A percentile compares a stretch with the other conserved stretches of the same genome.
phyloP scores from a whole-genome alignment of 2,329 filamentous ascomycete species.

The Colletotrichum orchidophilum region DNA sequence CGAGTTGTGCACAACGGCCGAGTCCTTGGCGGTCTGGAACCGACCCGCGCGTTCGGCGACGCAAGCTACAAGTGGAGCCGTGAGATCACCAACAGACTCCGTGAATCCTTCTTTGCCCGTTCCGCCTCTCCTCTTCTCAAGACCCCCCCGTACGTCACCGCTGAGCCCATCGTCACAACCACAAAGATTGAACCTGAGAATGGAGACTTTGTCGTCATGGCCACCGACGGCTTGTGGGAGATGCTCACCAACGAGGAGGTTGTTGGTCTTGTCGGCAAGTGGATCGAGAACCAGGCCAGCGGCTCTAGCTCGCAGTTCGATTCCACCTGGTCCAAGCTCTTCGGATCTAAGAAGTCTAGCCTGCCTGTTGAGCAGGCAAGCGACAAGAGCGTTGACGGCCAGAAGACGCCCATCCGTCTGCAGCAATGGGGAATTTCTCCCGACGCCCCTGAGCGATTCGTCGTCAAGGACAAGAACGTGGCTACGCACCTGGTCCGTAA shows the following conservation, averaged over 20 bases:
- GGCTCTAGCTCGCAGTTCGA: conserved; percentile 71
- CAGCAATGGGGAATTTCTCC: conserved; percentile 89
- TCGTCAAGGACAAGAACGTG: conserved; percentile 94
- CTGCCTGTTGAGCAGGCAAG: conserved; percentile 80
- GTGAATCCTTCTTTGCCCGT: conserved; percentile 87
- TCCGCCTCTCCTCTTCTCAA: conserved; percentile 80
- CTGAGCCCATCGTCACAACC: conserved; percentile 92
- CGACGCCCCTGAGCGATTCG: conserved; percentile 81
- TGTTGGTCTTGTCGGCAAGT: conserved; percentile 93
- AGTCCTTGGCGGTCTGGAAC: conserved; percentile 91
- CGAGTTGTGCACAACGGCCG: conserved; percentile 89
- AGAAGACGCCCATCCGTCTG: conserved; percentile 87
- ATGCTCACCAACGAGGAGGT: conserved; percentile 99
- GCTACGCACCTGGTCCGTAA: conserved; percentile 96
- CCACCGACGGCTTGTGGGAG: conserved; percentile 97
- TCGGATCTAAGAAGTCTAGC: conserved; percentile 60
- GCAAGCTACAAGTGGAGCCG: conserved; percentile 96
- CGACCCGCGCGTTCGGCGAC: conserved; percentile 93
- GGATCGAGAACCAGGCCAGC: conserved; percentile 82
- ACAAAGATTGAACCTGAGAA: conserved; percentile 89
- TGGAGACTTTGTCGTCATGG: conserved; percentile 95
- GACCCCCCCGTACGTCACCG: conserved; percentile 96
- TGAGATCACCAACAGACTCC: conserved; percentile 84
- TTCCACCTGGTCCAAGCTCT: conserved; percentile 72
- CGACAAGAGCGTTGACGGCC: conserved; percentile 66